These are phyloP conservation scores for Colletotrichum navitas DNA, from an alignment of 2,329 filamentous ascomycete genomes.

Conservation along the genomic window DNA sequence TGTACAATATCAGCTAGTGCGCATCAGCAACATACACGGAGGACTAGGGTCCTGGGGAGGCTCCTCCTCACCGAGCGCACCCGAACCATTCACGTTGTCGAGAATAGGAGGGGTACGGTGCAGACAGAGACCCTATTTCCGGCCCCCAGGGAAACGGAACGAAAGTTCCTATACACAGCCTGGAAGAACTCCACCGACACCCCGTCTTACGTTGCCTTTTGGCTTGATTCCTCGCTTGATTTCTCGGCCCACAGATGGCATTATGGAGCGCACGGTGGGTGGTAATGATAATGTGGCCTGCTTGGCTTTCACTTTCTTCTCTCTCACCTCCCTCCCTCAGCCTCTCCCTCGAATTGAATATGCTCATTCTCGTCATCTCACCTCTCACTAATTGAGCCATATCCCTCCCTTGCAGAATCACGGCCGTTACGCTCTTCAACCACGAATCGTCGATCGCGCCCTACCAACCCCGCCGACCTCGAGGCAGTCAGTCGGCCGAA, in stretches of 20 bases:
- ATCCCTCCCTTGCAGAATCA: background rate
- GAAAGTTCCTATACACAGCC: background rate
- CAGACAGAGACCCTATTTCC: background rate
- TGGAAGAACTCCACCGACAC: conserved; percentile 14
- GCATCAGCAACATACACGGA: background rate
- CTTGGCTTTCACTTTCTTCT: too few relatives aligned
- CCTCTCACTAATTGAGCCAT: background rate
- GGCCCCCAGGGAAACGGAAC: conserved; percentile 13
- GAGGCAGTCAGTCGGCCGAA: background rate
- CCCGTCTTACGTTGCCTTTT: conserved; percentile 18
- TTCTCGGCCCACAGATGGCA: background rate
- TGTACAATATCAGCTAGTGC: background rate
- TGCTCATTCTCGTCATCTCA: background rate
- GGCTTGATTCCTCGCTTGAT: background rate
- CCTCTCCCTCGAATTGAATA: background rate
- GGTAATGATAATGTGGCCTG: too few relatives aligned
- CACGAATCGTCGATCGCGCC: conserved; percentile 16
- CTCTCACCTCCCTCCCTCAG: too few relatives aligned
- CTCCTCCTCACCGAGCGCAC: background rate
- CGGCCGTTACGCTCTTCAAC: conserved; percentile 3
- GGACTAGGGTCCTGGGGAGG: background rate
- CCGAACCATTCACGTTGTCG: background rate
- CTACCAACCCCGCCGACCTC: too few relatives aligned
- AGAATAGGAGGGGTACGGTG: background rate
- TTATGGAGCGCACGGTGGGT: too few relatives aligned